phyloP scores from a whole-genome alignment of 2,329 filamentous ascomycete genomes.

The Penicillium glabrum region DNA sequence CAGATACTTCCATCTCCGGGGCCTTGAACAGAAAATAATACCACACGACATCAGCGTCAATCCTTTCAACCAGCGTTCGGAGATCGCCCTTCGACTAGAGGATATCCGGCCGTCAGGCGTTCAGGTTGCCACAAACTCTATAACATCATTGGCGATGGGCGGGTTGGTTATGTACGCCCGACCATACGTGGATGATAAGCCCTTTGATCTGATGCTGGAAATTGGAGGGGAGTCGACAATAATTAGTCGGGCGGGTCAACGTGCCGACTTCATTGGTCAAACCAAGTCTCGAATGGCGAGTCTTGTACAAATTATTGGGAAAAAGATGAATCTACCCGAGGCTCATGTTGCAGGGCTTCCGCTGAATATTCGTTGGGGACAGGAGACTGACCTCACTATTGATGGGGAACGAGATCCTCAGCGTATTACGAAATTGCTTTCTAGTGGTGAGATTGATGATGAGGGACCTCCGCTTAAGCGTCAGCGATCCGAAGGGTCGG shows the following conservation, averaged over 20 bases:
- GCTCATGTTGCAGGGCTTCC: conserved; percentile 58
- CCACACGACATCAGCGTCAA: conserved; percentile 76
- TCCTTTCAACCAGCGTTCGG: conserved; percentile 62
- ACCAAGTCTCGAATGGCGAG: conserved; percentile 69
- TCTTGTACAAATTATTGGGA: conserved; percentile 76
- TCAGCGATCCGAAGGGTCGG: conserved; percentile 46
- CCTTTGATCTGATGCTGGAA: conserved; percentile 76
- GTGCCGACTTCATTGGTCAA: conserved; percentile 71
- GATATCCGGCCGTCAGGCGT: conserved; percentile 89
- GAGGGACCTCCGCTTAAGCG: conserved; percentile 32
- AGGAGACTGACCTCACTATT: conserved; percentile 44
- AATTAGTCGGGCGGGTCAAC: conserved; percentile 55
- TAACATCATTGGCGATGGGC: conserved; percentile 42
- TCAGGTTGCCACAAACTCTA: conserved; percentile 50
- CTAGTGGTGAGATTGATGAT: conserved; percentile 30
- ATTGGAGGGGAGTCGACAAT: conserved; percentile 67
- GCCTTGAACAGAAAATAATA: conserved; percentile 83
- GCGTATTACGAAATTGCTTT: conserved; percentile 28
- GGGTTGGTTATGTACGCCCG: conserved; percentile 77
- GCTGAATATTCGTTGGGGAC: conserved; percentile 66
- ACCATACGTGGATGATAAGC: conserved; percentile 76
- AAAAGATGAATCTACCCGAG: conserved; percentile 70
- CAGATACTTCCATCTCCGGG: conserved; percentile 89
- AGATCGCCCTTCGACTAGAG: conserved; percentile 78
- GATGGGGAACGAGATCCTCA: conserved; percentile 35